These are phyloP conservation scores for Aspergillus novoparasiticus DNA, from an alignment of 2,329 filamentous ascomycete species.

Conservation along the genomic window DNA sequence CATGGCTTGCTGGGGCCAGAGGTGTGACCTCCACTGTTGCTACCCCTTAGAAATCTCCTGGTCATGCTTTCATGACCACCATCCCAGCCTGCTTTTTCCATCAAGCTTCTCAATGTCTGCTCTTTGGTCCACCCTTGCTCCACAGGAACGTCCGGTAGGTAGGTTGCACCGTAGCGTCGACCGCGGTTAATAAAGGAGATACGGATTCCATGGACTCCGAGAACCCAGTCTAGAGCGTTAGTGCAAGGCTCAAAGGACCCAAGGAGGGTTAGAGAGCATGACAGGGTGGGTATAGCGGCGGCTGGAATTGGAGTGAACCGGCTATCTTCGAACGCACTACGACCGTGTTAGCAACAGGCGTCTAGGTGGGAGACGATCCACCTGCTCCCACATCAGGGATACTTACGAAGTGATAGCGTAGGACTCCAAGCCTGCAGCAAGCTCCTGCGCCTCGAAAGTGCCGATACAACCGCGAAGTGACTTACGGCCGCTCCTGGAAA, in stretches of 20 bases:
- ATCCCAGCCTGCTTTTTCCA: conserved; percentile 92
- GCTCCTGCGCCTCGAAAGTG: conserved; percentile 79
- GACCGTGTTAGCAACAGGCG: conserved; percentile 5
- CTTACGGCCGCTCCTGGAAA: conserved; percentile 63
- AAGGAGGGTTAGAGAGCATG: conserved; percentile 74
- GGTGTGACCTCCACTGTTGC: conserved; percentile 35
- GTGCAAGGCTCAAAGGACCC: conserved; percentile 79
- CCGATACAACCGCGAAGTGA: conserved; percentile 91
- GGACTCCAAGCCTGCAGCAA: conserved; percentile 71
- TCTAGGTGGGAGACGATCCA: not conserved
- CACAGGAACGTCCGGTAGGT: conserved; percentile 84
- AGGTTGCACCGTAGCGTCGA: conserved; percentile 79
- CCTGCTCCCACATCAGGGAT: conserved; percentile 3
- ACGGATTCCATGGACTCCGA: conserved; percentile 83
- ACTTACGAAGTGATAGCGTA: conserved; percentile 80
- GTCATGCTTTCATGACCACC: conserved; percentile 53
- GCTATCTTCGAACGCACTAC: conserved; percentile 64
- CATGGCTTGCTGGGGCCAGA: conserved; percentile 53
- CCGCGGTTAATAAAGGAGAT: conserved; percentile 79
- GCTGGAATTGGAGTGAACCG: conserved; percentile 62
- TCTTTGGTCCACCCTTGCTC: conserved; percentile 97
- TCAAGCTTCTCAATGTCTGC: conserved; percentile 83
- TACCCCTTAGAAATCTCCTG: conserved; percentile 41
- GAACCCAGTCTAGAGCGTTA: conserved; percentile 78
- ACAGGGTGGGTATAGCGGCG: conserved; percentile 50